Conservation (phyloP, 2,329 filamentous ascomycete genomes). For the Neurospora sp. region DNA sequence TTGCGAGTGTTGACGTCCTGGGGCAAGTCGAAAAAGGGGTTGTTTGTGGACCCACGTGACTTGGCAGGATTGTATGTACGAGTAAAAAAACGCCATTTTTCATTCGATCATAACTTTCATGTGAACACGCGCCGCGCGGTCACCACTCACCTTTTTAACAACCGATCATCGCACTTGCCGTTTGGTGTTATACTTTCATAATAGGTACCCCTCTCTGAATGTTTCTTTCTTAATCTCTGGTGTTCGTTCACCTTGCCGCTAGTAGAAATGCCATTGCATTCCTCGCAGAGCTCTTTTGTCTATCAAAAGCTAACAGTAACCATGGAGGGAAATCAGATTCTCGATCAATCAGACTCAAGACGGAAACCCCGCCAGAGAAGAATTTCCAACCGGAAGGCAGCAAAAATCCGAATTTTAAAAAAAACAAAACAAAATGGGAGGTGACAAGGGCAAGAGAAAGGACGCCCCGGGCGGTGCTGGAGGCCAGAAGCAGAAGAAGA, state of each 20-base stretch:
- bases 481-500: slow-evolving; percentile 27
- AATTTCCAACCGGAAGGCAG: background rate
- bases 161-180: background rate
- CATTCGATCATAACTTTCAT: background rate
- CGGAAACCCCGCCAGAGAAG: background rate
- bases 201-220: background rate
- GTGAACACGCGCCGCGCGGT: background rate
- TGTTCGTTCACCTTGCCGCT: background rate
- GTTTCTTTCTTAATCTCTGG: background rate
- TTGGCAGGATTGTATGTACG: background rate
- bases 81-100: background rate
- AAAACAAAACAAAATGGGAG: slow-evolving; percentile 19
- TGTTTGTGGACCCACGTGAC: background rate
- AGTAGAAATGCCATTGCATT: background rate
- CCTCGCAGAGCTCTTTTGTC: background rate
- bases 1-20: background rate
- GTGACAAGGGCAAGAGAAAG: slow-evolving; percentile 25
- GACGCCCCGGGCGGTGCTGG: slow-evolving; percentile 19
- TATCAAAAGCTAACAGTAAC: background rate
- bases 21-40: background rate
- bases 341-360: no score
- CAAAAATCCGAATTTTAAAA: background rate
- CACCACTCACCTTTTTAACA: background rate
- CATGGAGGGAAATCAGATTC: background rate
- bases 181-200: background rate